These are phyloP conservation scores for Amauroascus verrucosus DNA, from an alignment of 2,329 filamentous ascomycete genomes.

Conservation along the genomic window DNA sequence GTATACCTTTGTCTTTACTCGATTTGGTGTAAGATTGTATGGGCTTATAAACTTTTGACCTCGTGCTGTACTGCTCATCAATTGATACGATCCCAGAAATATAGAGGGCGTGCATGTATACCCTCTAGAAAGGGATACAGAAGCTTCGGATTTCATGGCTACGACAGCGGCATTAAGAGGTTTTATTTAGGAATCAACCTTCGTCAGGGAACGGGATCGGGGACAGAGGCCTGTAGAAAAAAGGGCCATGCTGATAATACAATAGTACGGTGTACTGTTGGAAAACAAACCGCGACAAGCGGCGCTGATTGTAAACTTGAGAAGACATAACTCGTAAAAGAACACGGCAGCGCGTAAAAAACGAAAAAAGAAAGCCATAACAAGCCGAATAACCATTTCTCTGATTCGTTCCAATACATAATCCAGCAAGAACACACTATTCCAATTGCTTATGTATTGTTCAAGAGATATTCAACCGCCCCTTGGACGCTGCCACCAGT, in stretches of 20 bases:
- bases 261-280: neutral
- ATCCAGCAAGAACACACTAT: neutral
- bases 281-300: neutral
- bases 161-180: too few species aligned
- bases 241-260: neutral
- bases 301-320: neutral
- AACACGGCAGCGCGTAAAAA: neutral
- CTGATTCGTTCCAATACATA: neutral
- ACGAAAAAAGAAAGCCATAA: neutral
- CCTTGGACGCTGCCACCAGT: conserved; percentile 92
- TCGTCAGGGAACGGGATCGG: too few species aligned
- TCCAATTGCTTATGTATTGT: conserved; percentile 19
- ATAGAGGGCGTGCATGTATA: too few species aligned
- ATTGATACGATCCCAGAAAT: too few species aligned
- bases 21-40: too few species aligned
- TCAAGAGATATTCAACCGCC: conserved; percentile 40
- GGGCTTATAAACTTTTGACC: too few species aligned
- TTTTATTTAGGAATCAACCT: too few species aligned
- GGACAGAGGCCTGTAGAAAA: neutral
- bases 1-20: too few species aligned
- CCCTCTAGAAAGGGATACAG: too few species aligned
- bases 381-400: neutral
- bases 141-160: too few species aligned
- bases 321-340: neutral
- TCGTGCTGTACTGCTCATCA: too few species aligned